phyloP scores from a whole-genome alignment of 2,329 filamentous ascomycete species.

The Shiraia bambusicola region DNA sequence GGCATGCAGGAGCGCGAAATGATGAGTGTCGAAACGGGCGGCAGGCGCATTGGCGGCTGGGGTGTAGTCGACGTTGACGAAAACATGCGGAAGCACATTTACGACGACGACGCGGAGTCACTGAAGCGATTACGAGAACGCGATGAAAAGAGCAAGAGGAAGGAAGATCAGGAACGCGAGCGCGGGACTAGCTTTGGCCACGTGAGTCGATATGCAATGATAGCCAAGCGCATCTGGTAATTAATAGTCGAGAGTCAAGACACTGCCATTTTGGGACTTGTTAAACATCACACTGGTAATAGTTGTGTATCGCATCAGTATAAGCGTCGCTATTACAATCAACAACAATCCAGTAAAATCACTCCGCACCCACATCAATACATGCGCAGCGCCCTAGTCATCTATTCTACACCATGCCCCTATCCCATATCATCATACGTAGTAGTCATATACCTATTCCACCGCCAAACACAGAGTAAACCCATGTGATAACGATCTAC shows the following conservation, averaged over 20 bases:
- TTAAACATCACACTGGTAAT: too few species aligned
- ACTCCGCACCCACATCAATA: too few species aligned
- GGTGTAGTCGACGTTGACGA: conserved; percentile 87
- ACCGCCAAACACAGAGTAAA: too few species aligned
- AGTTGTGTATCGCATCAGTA: too few species aligned
- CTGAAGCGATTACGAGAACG: conserved; percentile 61
- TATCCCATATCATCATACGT: too few species aligned
- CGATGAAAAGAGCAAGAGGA: conserved; percentile 63
- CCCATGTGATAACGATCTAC: too few species aligned
- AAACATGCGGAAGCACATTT: conserved; percentile 81
- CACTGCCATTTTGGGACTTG: too few species aligned
- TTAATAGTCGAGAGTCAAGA: neutral
- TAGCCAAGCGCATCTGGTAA: conserved; percentile 94
- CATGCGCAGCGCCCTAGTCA: too few species aligned
- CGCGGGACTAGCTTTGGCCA: conserved; percentile 61
- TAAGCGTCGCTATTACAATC: too few species aligned
- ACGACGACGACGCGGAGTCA: conserved; percentile 78
- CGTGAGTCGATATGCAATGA: conserved; percentile 87
- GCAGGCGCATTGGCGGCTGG: conserved; percentile 76
- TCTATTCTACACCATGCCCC: too few species aligned
- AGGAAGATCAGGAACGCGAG: conserved; percentile 57
- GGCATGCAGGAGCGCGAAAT: conserved; percentile 73
- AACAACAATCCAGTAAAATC: too few species aligned
- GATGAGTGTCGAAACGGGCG: conserved; percentile 62
- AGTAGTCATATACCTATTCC: too few species aligned